Base-by-base conservation (phyloP, 2,329 filamentous ascomycete species). In the Beauveria sp. region DNA sequence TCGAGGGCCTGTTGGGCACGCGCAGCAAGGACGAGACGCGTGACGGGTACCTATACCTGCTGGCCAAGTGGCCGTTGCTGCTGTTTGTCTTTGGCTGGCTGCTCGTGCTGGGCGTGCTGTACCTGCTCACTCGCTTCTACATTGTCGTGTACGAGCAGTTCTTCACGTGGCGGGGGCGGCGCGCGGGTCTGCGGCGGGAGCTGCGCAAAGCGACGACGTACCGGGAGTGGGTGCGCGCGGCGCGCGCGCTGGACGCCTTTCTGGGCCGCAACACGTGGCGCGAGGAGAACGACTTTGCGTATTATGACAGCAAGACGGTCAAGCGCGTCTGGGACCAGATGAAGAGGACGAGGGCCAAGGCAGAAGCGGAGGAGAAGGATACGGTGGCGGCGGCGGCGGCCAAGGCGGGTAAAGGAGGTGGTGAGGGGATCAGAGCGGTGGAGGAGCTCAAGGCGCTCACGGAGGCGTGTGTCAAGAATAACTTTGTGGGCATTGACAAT, bases 401-500 rank as follows among this genome's bases (percentile, higher is more conserved):
- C 18, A 60, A 42, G 51, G 14, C 79, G 57, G 71, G 69, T 42
- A 70, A 70, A 5, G 72, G 74, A 28, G 71, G 78, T 3, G 55
- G 65, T 52, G 74, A 69, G 63, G 72, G 75, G 9, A 72, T 76
- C 55, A 78, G 82, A 62, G 81, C 87, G 0, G 78, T 91, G 3
- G 88, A 93, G 65, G 91, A 95, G 60, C 79, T 99, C 60, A 88
- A 86, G 64, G 82, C 82, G 1, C 75, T 98, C 63, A 79, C 96
- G 22, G 91, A 96, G 76, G 91, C 90, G 16, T 98, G 93, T 71
- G 89, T 97, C 68, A 99, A 97, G 81, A 96, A 93, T 75, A 98
- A 99, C 71, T 99, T 98, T 74, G 91, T 91, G 20, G 95, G 95
- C 0, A 87, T 96, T 16, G 95, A 99, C 74, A 98, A 96, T 69